A percentile compares a stretch with the other conserved stretches of the same genome.
phyloP scores from a whole-genome alignment of 2,329 filamentous ascomycete genomes.

The Clonostachys byssicola region DNA sequence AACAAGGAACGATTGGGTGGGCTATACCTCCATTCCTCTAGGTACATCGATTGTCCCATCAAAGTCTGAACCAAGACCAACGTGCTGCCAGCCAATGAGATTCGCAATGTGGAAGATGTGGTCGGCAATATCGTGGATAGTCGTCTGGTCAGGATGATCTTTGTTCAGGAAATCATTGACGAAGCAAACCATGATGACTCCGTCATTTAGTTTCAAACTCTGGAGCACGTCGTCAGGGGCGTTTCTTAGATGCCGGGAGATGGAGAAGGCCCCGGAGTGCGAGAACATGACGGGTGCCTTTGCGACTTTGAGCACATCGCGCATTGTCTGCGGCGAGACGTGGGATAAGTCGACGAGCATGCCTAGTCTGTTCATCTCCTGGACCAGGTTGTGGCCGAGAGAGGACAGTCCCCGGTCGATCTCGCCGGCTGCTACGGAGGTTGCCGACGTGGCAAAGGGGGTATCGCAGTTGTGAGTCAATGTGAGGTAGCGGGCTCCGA shows the following conservation, averaged over 20 bases:
- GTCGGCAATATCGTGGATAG: constrained; percentile 16
- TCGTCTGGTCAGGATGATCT: constrained; percentile 11
- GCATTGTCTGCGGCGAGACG: constrained; percentile 6
- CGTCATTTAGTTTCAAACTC: constrained; percentile 18
- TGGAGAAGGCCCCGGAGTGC: constrained; percentile 6
- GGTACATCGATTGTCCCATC: constrained; percentile 5
- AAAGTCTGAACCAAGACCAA: constrained; percentile 8
- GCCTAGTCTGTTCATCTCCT: constrained; percentile 21
- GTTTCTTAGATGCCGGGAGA: constrained; percentile 16
- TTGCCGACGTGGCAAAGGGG: constrained; percentile 8
- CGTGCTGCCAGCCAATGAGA: constrained; percentile 9
- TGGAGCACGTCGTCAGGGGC: constrained; percentile 25
- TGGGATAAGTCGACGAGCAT: constrained; percentile 15
- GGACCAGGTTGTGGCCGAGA: constrained; percentile 11
- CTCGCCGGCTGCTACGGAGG: constrained; percentile 4
- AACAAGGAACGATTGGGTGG: too few relatives aligned
- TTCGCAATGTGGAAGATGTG: constrained; percentile 7
- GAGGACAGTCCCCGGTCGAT: constrained; percentile 7
- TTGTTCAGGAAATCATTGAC: constrained; percentile 13
- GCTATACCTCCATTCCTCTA: constrained; percentile 3
- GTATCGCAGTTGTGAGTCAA: constrained; percentile 13
- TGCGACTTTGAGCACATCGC: constrained; percentile 6
- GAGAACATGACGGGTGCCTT: constrained; percentile 11
- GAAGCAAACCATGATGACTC: constrained; percentile 25
- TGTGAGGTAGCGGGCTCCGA: constrained; percentile 24